A percentile compares a stretch with the other conserved stretches of the same genome.
These are phyloP conservation scores for Ophiostoma populinum DNA, from an alignment of 2,329 filamentous ascomycete genomes.

Conservation along the genomic window DNA sequence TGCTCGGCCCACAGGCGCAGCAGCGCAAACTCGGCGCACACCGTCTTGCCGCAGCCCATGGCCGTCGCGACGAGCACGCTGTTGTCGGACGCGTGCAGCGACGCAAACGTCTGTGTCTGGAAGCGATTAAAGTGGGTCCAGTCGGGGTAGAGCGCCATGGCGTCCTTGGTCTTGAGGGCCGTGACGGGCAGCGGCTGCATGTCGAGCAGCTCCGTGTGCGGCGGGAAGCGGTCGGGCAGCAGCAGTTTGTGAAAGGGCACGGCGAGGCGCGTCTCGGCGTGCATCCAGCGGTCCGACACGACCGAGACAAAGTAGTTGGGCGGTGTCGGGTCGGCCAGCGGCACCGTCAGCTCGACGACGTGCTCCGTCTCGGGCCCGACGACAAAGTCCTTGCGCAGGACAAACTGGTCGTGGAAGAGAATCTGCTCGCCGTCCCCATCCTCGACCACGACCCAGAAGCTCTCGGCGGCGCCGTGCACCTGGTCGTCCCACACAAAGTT, in stretches of 20 bases:
- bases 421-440: conserved; percentile 96
- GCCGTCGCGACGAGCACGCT: conserved; percentile 90
- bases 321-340: conserved; percentile 93
- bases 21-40: conserved; percentile 88
- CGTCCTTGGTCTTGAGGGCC: conserved; percentile 74
- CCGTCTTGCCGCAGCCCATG: conserved; percentile 88
- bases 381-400: conserved; percentile 80
- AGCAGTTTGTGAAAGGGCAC: conserved; percentile 92
- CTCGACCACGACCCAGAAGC: conserved; percentile 94
- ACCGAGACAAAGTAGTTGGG: conserved; percentile 97
- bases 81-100: conserved; percentile 75
- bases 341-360: conserved; percentile 86
- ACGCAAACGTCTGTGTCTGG: conserved; percentile 94
- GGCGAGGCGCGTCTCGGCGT: conserved; percentile 81
- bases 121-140: conserved; percentile 93
- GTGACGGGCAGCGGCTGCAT: conserved; percentile 77
- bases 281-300: conserved; percentile 94
- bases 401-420: conserved; percentile 83
- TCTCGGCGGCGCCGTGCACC: conserved; percentile 74
- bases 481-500: conserved; percentile 93
- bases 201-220: conserved; percentile 82
- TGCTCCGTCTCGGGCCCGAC: conserved; percentile 78
- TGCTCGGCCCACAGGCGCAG: conserved; percentile 69
- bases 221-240: conserved; percentile 85
- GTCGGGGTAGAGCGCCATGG: conserved; percentile 60